Evolutionary conservation across 1,139 yeast genomes (phyloP).

Genomic region (Pichia sp.): DNA sequence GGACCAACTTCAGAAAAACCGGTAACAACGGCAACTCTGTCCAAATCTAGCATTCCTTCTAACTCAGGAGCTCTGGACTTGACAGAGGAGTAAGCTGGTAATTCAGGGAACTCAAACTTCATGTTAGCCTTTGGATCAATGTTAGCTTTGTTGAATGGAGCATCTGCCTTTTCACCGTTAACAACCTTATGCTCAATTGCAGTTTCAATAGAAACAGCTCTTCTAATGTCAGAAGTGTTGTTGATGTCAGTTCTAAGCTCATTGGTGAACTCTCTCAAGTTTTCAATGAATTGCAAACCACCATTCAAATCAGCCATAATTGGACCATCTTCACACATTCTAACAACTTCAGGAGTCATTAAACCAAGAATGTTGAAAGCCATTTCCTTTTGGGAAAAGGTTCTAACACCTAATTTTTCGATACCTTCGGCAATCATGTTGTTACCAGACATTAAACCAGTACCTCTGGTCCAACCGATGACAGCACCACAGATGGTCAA

Average conservation of each 20-base stretch:
- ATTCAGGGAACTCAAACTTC: slow-evolving; percentile 86
- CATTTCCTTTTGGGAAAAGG: slow-evolving; percentile 98
- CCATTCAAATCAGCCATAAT: slow-evolving; percentile 98
- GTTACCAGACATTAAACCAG: slow-evolving; percentile 97
- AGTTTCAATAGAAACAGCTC: slow-evolving; percentile 92
- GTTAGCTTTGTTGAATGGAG: slow-evolving; percentile 69
- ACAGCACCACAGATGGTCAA: slow-evolving; percentile 96
- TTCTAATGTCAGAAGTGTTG: slow-evolving; percentile 86
- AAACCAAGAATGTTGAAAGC: slow-evolving; percentile 96
- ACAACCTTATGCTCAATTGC: slow-evolving; percentile 90
- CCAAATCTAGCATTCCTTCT: slow-evolving; percentile 90
- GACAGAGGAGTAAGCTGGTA: slow-evolving; percentile 72
- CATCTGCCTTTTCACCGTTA: slow-evolving; percentile 85
- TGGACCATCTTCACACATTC: slow-evolving; percentile 88
- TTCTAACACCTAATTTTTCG: slow-evolving; percentile 92
- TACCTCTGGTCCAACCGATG: slow-evolving; percentile 99
- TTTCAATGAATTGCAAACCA: slow-evolving; percentile 90
- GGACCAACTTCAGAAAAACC: slow-evolving; percentile 99
- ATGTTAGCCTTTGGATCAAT: slow-evolving; percentile 92
- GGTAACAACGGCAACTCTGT: slow-evolving; percentile 86
- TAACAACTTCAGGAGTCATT: slow-evolving; percentile 79
- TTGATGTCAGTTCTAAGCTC: slow-evolving; percentile 75
- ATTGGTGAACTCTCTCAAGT: slow-evolving; percentile 84
- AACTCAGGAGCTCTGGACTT: slow-evolving; percentile 68
- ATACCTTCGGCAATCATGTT: slow-evolving; percentile 97